Percentiles rank a stretch among this genome's conserved stretches.
Conservation (phyloP, 148 eudicot genomes). For the Persicaria maculosa region DNA sequence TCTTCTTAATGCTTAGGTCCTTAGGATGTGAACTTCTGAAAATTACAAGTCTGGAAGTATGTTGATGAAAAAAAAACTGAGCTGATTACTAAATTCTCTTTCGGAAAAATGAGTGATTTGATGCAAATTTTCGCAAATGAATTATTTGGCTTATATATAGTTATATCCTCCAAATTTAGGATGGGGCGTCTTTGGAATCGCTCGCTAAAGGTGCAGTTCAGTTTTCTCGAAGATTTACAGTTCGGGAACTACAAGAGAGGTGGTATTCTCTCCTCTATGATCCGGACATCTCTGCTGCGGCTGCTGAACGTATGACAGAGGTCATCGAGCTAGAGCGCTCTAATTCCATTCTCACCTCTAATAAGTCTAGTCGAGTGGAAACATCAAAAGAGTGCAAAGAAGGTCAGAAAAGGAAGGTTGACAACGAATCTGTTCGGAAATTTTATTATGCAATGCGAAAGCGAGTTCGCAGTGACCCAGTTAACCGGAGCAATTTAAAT, state of each 20-base stretch:
- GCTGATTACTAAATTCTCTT: neutral
- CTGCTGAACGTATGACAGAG: slow-evolving; percentile 49
- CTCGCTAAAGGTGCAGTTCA: slow-evolving; percentile 96
- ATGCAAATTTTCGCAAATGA: neutral
- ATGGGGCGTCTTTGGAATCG: slow-evolving; percentile 83
- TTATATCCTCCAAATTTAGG: slow-evolving; percentile 28
- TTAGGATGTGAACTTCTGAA: neutral
- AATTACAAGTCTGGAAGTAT: neutral
- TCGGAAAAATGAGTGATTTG: neutral
- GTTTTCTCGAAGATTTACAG: slow-evolving; percentile 65
- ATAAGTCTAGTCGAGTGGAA: slow-evolving; percentile 31
- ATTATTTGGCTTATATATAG: neutral
- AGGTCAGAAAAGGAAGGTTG: slow-evolving; percentile 47
- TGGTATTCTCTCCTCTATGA: slow-evolving; percentile 78
- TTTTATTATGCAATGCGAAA: slow-evolving; percentile 75
- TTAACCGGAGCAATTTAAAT: slow-evolving; percentile 34
- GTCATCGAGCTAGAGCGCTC: slow-evolving; percentile 33
- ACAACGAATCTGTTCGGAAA: slow-evolving; percentile 40
- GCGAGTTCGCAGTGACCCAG: slow-evolving; percentile 52
- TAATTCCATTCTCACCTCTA: slow-evolving; percentile 2
- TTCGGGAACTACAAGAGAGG: slow-evolving; percentile 65
- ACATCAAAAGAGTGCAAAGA: slow-evolving; percentile 30
- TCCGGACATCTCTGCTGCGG: slow-evolving; percentile 52
- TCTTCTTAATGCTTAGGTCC: too few species aligned
- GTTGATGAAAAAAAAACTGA: neutral